Evolutionary conservation across 345 rosid species (phyloP), one percentile per base, ranked within the genome.

Genomic region (Iberis pinnata): DNA sequence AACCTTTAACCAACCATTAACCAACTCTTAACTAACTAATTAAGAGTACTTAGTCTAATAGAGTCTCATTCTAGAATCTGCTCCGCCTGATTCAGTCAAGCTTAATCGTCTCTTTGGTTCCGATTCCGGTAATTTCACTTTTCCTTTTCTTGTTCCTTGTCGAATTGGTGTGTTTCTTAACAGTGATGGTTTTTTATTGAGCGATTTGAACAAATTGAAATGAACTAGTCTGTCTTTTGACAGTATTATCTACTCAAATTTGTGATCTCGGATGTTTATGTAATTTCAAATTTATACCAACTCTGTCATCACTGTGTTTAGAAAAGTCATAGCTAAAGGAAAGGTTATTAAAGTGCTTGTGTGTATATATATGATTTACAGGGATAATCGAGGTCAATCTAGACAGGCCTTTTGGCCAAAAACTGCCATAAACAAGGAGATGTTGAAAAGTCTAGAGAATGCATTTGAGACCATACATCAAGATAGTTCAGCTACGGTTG

Each of bases 361-460:
- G 49, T 53, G 46, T 51, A 9, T n/a, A n/a, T n/a, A n/a, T 53
- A 54, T 70, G 59, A 41, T 18, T 43, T 35, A 17, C 71, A 90
- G 98, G 98, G 54, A 87, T 90, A 38, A 56, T 87, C 0, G 88
- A 90, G 75, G 92, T 90, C 31, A 76, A 53, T 67, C 70, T 87
- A 76, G 76, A 84, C 49, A 78, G 96, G 64, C 81, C 93, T 38
- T 71, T 46, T 7, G 76, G 69, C 1, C n/a, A n/a, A 84, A 70
- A 80, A 90, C 87, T 40, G 84, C 98, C 2, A 81, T 87, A 12
- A 89, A 92, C 43, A 80, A 56, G 50, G 95, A 79, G 44, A 75
- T 87, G 89, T 56, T 84, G 43, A 79, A 75, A 64, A 80, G 89
- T 26, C 73, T 90, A 7, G 75, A 71, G 58, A 68, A 70, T 53